Conservation (phyloP, 495 filamentous ascomycete species). For the Penicillium herquei region DNA sequence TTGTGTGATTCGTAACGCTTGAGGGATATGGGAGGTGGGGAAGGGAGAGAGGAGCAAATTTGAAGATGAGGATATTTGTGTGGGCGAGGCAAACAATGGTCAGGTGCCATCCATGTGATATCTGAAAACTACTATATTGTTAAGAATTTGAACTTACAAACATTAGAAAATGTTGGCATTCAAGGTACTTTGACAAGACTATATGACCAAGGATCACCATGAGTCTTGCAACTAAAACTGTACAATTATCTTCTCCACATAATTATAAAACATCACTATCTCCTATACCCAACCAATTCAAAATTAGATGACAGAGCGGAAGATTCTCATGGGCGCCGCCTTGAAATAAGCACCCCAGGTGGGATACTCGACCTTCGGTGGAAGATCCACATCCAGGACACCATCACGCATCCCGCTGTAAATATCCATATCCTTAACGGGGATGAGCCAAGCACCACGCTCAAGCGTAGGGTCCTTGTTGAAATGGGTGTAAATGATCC, state of each 20-base stretch:
- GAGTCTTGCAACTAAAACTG: not conserved
- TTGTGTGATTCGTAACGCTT: no score
- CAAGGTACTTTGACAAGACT: no score
- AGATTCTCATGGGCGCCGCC: slow-evolving; percentile 24
- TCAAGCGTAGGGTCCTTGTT: slow-evolving; percentile 27
- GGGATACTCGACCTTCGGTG: slow-evolving; percentile 24
- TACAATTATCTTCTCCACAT: not conserved
- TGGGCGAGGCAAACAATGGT: no score
- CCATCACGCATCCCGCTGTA: slow-evolving; percentile 22
- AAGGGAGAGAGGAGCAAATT: no score
- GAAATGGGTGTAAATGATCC: slow-evolving; percentile 27
- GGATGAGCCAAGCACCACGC: slow-evolving; percentile 21
- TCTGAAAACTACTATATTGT: no score
- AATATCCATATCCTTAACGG: slow-evolving; percentile 25
- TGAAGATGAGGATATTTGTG: no score
- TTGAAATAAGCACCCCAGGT: slow-evolving; percentile 29
- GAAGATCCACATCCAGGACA: slow-evolving; percentile 24
- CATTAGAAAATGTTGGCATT: no score
- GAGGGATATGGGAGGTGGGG: no score
- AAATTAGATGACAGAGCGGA: slow-evolving; percentile 31
- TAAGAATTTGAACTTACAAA: no score
- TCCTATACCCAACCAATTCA: no score
- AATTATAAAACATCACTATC: no score
- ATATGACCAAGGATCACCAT: not conserved
- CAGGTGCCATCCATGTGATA: no score